Evolutionary conservation across 2,329 filamentous ascomycete genomes (phyloP).

Genomic region (Epicoccum sorghinum): DNA sequence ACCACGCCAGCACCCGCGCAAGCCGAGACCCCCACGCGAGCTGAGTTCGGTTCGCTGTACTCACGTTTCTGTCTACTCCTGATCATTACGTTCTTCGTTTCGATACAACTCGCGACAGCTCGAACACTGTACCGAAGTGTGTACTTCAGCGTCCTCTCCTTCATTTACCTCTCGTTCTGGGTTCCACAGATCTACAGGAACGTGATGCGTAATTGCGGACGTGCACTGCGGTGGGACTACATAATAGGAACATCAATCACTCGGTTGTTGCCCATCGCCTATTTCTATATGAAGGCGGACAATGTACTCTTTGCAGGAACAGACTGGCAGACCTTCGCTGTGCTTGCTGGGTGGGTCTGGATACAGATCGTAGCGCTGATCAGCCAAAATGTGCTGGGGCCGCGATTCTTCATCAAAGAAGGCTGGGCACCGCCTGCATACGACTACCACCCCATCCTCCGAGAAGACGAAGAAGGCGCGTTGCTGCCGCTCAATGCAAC

Average conservation of each 20-base stretch:
- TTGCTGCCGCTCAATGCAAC: conserved; percentile 74
- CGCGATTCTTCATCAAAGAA: conserved; percentile 80
- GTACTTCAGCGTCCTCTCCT: conserved; percentile 68
- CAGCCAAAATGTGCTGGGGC: conserved; percentile 83
- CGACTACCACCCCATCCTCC: conserved; percentile 91
- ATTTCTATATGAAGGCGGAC: conserved; percentile 78
- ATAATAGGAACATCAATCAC: conserved; percentile 82
- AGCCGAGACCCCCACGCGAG: conserved; percentile 38
- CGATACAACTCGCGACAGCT: conserved; percentile 64
- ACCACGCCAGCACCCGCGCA: conserved; percentile 16
- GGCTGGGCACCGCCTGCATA: conserved; percentile 75
- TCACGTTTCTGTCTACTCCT: conserved; percentile 67
- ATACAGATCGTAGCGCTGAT: conserved; percentile 79
- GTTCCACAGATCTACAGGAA: conserved; percentile 91
- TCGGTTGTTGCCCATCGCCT: conserved; percentile 79
- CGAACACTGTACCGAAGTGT: conserved; percentile 58
- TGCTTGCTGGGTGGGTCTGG: conserved; percentile 82
- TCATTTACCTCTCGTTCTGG: conserved; percentile 90
- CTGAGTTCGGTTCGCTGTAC: conserved; percentile 64
- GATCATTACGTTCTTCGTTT: conserved; percentile 63
- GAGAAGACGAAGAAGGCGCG: conserved; percentile 81
- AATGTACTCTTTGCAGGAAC: conserved; percentile 82
- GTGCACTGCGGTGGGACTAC: conserved; percentile 90
- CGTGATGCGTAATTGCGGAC: conserved; percentile 85
- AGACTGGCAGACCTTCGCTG: conserved; percentile 68